Base-by-base conservation (phyloP, 768 basidiomycete species). In the Podaxis rugospora region DNA sequence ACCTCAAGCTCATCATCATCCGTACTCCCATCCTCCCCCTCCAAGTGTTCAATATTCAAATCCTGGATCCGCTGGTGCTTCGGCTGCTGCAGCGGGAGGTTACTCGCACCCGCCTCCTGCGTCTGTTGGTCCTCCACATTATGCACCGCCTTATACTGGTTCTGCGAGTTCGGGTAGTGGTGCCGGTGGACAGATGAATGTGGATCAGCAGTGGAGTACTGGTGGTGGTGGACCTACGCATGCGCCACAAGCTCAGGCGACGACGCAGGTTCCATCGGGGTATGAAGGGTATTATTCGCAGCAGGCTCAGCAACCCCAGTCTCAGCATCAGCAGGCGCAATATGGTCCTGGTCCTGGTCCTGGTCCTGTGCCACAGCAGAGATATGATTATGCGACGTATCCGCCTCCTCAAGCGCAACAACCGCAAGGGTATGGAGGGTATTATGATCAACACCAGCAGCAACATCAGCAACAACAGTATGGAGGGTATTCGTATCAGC, bases 261-360 rank as follows among this genome's bases (percentile, higher is more conserved):
- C 28, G 68, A 68, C 62, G 25, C 66, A 5, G 69, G 69, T 58
- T 27, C 61, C 37, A 67, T 39, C 65, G 13, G 64, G 66, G 1
- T 72, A 76, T 50, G 68, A 70, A 44, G 71, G 72, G 5, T 72
- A 72, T 44, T 69, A 72, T 47, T 73, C 70, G 49, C 70, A 68
- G 23, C 47, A 49, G 42, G n/a, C 42, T 44, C 42, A 44, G 47
- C 47, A 49, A 23, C 25, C 21, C 7, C 47, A 49, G 25, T n/a
- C 11, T 35, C 64, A 65, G 21, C 64, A 46, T 9, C 50, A 57
- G 27, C 67, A 65, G n/a, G n/a, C n/a, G 50, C 65, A 63, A 18
- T 66, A 65, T 50, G 63, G 61, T 7, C 64, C 67, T n/a, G 61
- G 62, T 39, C 62, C 66, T 50, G 63, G 61, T 7, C 64, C 67